Evolutionary conservation across 805 yeast genomes (phyloP), one percentile per base, ranked within the genome.

Genomic region (Aciculoconidium aculeatum): DNA sequence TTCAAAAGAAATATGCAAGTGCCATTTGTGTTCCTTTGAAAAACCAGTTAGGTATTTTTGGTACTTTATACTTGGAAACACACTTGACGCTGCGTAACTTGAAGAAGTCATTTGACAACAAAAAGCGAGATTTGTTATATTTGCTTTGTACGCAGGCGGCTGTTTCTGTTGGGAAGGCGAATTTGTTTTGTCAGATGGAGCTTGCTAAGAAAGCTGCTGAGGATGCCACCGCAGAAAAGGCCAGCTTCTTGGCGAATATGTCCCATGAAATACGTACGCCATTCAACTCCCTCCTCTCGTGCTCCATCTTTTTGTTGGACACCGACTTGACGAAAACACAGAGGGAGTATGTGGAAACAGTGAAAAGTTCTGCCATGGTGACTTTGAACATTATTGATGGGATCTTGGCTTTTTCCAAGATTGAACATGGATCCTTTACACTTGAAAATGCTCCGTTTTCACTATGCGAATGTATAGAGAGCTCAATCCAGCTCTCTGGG

Each of bases 191-290:
- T 7, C 70, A 68, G 39, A 66, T 72, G 65, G 68, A 66, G 39
- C 32, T 62, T 7, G 63, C 65, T 6, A 58, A 58, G 28, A 39
- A 47, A 25, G 53, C 58, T 3, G 75, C 75, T 1, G 75, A 69
- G 36, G 72, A 66, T 30, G 75, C 75, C 4, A 69, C 74, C 1
- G 69, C 70, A 4, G 74, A 68, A 42, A 71, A 70, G 48, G 72
- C 76, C 4, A 68, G 71, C 30, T 71, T 71, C 42, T 44, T 71
- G 34, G 65, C 65, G 13, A 72, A 71, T 37, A 71, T 71, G 77
- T 70, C 76, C 2, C 77, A 71, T 40, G 77, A 71, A 39, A 70
- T 71, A 27, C 51, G 77, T 28, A 71, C 77, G 2, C 77, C 77
- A 1, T 71, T 71, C 49, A 72, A 72, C 41, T 67, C 72, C 2